Evolutionary conservation across 768 basidiomycete genomes (phyloP).

Genomic region (Mycena sanguinolenta): DNA sequence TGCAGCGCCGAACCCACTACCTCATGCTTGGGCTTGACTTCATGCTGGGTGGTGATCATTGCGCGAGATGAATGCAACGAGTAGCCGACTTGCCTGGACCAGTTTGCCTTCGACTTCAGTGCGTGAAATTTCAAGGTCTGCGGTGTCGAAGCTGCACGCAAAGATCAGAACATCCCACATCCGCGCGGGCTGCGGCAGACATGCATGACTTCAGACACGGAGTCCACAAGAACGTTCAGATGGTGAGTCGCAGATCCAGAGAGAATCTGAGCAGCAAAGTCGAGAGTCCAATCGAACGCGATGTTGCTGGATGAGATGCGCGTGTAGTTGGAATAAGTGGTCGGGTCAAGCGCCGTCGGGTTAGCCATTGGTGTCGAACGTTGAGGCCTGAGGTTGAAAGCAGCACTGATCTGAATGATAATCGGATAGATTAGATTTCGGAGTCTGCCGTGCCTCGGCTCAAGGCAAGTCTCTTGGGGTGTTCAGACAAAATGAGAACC

Average conservation of each 20-base stretch:
- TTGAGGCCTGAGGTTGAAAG: too few relatives aligned
- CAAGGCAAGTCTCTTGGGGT: too few relatives aligned
- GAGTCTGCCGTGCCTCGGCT: too few relatives aligned
- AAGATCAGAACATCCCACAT: too few relatives aligned
- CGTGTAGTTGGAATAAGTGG: constrained; percentile 86
- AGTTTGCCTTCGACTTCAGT: constrained; percentile 62
- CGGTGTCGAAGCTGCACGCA: constrained; percentile 76
- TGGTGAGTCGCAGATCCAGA: constrained; percentile 77
- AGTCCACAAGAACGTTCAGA: constrained; percentile 66
- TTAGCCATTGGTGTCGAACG: too few relatives aligned
- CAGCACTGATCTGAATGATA: too few relatives aligned
- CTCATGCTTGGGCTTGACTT: constrained; percentile 68
- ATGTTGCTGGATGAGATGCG: constrained; percentile 77
- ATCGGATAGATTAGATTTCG: too few relatives aligned
- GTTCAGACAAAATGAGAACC: constrained; percentile 14
- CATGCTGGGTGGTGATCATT: constrained; percentile 54
- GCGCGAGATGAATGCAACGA: background rate
- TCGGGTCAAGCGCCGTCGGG: too few relatives aligned
- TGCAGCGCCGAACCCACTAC: constrained; percentile 86
- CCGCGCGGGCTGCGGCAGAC: too few relatives aligned
- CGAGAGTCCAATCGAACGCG: constrained; percentile 82
- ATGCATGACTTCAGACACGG: constrained; percentile 69
- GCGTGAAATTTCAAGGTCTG: constrained; percentile 70
- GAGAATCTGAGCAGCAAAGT: constrained; percentile 75
- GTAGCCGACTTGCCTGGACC: constrained; percentile 38